Conservation (phyloP, 768 basidiomycete species). For the Tephrocybe sp. region DNA sequence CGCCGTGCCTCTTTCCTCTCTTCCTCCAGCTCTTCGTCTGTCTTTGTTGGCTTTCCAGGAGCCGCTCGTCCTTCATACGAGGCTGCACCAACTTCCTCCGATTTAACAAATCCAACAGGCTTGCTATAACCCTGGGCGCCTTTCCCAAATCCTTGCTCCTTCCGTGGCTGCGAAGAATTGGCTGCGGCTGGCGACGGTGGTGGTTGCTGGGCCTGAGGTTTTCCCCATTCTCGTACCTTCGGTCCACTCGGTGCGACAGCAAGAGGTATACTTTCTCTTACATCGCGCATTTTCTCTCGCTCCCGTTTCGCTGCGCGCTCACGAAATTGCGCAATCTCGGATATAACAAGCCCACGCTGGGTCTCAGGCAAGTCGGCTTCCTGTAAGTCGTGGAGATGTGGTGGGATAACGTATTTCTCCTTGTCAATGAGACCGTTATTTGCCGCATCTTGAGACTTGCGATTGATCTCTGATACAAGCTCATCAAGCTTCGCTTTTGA, state of each 20-base stretch:
- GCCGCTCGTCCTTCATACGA: slow-evolving; percentile 32
- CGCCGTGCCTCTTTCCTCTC: slow-evolving; percentile 74
- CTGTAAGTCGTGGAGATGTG: slow-evolving; percentile 95
- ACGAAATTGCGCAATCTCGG: slow-evolving; percentile 94
- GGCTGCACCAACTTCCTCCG: slow-evolving; percentile 39
- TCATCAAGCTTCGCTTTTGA: slow-evolving; percentile 64
- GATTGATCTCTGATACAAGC: slow-evolving; percentile 70
- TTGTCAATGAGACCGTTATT: slow-evolving; percentile 74
- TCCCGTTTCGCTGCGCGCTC: slow-evolving; percentile 91
- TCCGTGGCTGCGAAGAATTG: slow-evolving; percentile 30
- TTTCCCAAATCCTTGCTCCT: slow-evolving; percentile 56
- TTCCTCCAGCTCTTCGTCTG: slow-evolving; percentile 86
- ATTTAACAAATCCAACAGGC: slow-evolving; percentile 82
- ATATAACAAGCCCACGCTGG: slow-evolving; percentile 86
- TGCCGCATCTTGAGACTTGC: slow-evolving; percentile 70
- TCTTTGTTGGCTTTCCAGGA: slow-evolving; percentile 47
- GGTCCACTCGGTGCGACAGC: slow-evolving; percentile 64
- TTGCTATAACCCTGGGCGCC: slow-evolving; percentile 76
- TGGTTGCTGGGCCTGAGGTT: slow-evolving; percentile 37
- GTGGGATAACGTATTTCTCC: slow-evolving; percentile 87
- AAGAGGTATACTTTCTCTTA: slow-evolving; percentile 54
- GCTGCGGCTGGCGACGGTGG: slow-evolving; percentile 28
- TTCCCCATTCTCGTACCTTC: slow-evolving; percentile 78
- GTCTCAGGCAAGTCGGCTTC: slow-evolving; percentile 97
- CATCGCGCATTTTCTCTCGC: slow-evolving; percentile 83